phyloP scores from a whole-genome alignment of 2,329 filamentous ascomycete genomes.

The Thielaviopsis ethacetica region DNA sequence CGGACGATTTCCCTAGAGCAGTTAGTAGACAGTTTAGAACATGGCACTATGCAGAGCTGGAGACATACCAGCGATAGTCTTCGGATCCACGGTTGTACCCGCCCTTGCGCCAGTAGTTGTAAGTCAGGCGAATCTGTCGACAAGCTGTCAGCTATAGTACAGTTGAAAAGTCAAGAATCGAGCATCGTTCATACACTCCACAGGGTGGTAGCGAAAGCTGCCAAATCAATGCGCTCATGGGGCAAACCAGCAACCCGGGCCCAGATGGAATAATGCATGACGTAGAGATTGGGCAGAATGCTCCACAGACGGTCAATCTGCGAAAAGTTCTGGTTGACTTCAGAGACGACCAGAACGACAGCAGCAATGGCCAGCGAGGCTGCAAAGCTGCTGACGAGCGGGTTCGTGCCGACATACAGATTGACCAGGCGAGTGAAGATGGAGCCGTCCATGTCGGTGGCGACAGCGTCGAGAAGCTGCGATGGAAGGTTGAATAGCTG shows the following conservation, averaged over 20 bases:
- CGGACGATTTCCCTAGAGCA: slow-evolving; percentile 50
- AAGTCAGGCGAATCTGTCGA: slow-evolving; percentile 62
- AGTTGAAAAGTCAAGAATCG: not conserved
- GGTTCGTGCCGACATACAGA: slow-evolving; percentile 75
- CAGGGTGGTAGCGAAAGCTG: slow-evolving; percentile 50
- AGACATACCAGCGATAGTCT: slow-evolving; percentile 67
- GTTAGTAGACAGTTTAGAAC: slow-evolving; percentile 14
- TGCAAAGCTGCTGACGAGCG: slow-evolving; percentile 58
- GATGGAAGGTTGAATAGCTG: slow-evolving; percentile 56
- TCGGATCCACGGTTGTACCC: slow-evolving; percentile 81
- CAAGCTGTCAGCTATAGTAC: slow-evolving; percentile 4
- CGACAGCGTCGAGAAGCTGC: slow-evolving; percentile 42
- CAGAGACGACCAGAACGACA: slow-evolving; percentile 59
- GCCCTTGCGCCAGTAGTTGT: slow-evolving; percentile 92
- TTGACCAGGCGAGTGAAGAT: slow-evolving; percentile 37
- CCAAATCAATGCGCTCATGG: slow-evolving; percentile 53
- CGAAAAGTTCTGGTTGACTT: slow-evolving; percentile 89
- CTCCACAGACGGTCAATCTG: slow-evolving; percentile 92
- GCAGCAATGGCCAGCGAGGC: slow-evolving; percentile 55
- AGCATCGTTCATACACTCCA: slow-evolving; percentile 53
- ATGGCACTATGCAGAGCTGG: not conserved
- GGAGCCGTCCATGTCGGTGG: slow-evolving; percentile 25
- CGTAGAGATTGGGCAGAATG: slow-evolving; percentile 72
- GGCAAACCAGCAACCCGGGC: slow-evolving; percentile 57
- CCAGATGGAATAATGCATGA: slow-evolving; percentile 72